These are phyloP conservation scores for Rhodotorula sp. DNA, from an alignment of 1,284 basidiomycete genomes.

Conservation along the genomic window DNA sequence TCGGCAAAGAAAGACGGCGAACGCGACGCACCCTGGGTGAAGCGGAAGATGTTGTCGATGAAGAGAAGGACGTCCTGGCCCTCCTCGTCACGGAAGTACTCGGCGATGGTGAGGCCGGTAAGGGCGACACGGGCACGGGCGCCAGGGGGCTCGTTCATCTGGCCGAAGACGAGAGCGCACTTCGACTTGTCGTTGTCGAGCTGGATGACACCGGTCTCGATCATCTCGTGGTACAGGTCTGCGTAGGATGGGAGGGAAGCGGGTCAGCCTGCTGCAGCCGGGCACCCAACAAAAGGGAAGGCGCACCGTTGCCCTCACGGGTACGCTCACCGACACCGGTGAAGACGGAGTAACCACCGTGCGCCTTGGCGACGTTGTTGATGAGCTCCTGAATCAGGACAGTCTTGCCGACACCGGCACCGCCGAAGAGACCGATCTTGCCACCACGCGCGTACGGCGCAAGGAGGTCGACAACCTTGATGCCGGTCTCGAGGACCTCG, in stretches of 20 bases:
- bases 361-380: slow-evolving; percentile 99
- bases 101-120: slow-evolving; percentile 97
- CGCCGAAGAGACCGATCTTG: slow-evolving; percentile 99
- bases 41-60: slow-evolving; percentile 99
- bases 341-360: slow-evolving; percentile 99
- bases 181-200: slow-evolving; percentile 66
- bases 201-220: slow-evolving; percentile 99
- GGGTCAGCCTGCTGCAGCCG: neutral
- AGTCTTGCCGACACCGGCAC: slow-evolving; percentile 99
- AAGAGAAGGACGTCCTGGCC: slow-evolving; percentile 99
- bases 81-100: slow-evolving; percentile 99
- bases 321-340: slow-evolving; percentile 99
- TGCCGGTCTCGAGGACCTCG: slow-evolving; percentile 98
- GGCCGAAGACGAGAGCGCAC: slow-evolving; percentile 99
- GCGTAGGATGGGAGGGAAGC: neutral
- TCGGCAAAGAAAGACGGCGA: neutral
- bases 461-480: slow-evolving; percentile 99
- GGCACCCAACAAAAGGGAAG: neutral
- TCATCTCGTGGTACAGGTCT: slow-evolving; percentile 99
- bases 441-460: slow-evolving; percentile 99
- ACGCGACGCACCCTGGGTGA: slow-evolving; percentile 37
- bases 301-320: slow-evolving; percentile 90
- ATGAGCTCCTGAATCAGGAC: slow-evolving; percentile 93
- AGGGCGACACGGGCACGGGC: slow-evolving; percentile 99
- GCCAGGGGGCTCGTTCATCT: slow-evolving; percentile 99